These are phyloP conservation scores for Pouteria glomerata DNA, from an alignment of 148 eudicot genomes.

Conservation along the genomic window DNA sequence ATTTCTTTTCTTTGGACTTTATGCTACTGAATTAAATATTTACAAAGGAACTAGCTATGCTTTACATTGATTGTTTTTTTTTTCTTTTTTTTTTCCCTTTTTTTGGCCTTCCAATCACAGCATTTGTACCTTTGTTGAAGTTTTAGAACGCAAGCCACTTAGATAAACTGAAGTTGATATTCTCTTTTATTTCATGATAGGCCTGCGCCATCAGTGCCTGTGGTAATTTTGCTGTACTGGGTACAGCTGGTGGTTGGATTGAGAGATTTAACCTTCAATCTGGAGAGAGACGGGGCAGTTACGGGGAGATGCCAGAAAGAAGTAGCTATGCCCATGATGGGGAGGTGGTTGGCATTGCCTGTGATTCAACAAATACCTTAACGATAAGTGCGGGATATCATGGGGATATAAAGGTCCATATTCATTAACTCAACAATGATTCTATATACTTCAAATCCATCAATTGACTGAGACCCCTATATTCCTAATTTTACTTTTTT, in stretches of 20 bases:
- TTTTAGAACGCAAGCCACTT: too few species aligned
- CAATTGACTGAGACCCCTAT: neutral
- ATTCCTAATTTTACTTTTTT: neutral
- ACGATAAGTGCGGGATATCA: conserved; percentile 88
- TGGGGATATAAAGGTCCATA: conserved; percentile 78
- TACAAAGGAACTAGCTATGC: neutral
- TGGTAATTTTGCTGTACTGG: conserved; percentile 88
- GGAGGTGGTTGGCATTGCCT: conserved; percentile 90
- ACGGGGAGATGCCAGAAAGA: conserved; percentile 53
- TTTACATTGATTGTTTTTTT: neutral
- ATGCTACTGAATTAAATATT: neutral
- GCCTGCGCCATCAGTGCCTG: conserved; percentile 93
- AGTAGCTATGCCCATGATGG: conserved; percentile 65
- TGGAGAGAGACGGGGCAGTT: conserved; percentile 90
- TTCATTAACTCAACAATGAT: conserved; percentile 1
- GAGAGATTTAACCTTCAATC: conserved; percentile 98
- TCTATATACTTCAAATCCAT: neutral
- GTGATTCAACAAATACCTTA: conserved; percentile 83
- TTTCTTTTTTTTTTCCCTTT: too few species aligned
- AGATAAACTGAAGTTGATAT: conserved; percentile 7
- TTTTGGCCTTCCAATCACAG: neutral
- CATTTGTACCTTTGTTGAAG: neutral
- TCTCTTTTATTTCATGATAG: conserved; percentile 29
- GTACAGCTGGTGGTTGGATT: conserved; percentile 96
- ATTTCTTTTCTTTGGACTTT: neutral